A percentile compares a stretch with the other conserved stretches of the same genome.
These are phyloP conservation scores for Pezicula rhizophila DNA, from an alignment of 2,329 filamentous ascomycete genomes.

Conservation along the genomic window DNA sequence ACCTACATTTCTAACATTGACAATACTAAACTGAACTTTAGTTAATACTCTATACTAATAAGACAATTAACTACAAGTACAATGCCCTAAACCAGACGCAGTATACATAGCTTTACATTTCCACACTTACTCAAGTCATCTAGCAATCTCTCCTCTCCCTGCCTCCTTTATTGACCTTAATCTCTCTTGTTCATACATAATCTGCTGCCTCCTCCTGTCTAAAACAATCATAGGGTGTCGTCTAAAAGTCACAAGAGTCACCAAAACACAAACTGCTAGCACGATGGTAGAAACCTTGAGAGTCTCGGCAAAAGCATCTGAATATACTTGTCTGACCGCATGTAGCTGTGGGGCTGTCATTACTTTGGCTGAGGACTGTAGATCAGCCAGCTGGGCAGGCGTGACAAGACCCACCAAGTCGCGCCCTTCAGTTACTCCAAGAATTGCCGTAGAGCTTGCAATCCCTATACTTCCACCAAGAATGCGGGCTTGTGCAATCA, in stretches of 20 bases:
- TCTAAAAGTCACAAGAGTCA: slow-evolving; percentile 5
- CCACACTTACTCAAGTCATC: too few relatives aligned
- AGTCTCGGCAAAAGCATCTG: slow-evolving; percentile 15
- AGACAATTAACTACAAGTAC: too few relatives aligned
- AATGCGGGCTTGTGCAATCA: slow-evolving; percentile 53
- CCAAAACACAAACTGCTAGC: slow-evolving; percentile 8
- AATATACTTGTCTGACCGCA: slow-evolving; percentile 13
- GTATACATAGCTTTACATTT: too few relatives aligned
- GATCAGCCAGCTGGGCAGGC: slow-evolving; percentile 5
- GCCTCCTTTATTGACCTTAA: too few relatives aligned
- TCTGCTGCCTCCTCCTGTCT: slow-evolving; percentile 6
- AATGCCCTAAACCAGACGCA: too few relatives aligned
- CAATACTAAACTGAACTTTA: too few relatives aligned
- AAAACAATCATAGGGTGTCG: slow-evolving; percentile 3
- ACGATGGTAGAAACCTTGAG: slow-evolving; percentile 18
- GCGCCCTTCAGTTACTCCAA: slow-evolving; percentile 21
- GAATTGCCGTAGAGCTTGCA: slow-evolving; percentile 52
- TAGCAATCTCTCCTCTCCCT: too few relatives aligned
- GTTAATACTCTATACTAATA: too few relatives aligned
- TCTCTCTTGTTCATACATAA: background rate
- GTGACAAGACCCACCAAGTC: slow-evolving; percentile 10
- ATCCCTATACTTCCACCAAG: slow-evolving; percentile 55
- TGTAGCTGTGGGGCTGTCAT: slow-evolving; percentile 9
- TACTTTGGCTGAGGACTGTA: slow-evolving; percentile 1
- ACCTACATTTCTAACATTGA: too few relatives aligned